phyloP scores from a whole-genome alignment of 805 yeast genomes.

The Kodamaea sagamina region DNA sequence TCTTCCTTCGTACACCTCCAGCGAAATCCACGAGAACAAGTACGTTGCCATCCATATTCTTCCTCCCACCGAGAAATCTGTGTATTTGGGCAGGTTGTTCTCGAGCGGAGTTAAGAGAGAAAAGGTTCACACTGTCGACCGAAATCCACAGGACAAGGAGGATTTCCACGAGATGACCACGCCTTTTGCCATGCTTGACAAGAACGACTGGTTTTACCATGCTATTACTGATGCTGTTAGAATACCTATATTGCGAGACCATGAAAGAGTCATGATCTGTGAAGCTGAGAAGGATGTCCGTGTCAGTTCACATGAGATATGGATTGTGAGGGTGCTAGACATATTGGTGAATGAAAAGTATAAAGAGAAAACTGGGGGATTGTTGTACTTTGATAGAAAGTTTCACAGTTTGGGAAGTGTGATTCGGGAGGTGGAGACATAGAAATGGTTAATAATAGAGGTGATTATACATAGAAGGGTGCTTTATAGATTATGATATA shows the following conservation, averaged over 20 bases:
- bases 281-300: constrained; percentile 50
- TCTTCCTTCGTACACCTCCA: constrained; percentile 80
- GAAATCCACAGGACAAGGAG: constrained; percentile 34
- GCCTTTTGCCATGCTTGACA: constrained; percentile 51
- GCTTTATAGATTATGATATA: background rate
- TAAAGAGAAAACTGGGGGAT: constrained; percentile 52
- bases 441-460: no score
- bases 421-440: background rate
- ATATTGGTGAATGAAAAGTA: constrained; percentile 36
- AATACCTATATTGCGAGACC: constrained; percentile 58
- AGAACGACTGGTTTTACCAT: constrained; percentile 35
- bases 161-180: constrained; percentile 47
- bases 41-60: constrained; percentile 75
- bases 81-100: constrained; percentile 64
- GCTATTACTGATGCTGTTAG: constrained; percentile 21
- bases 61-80: constrained; percentile 58
- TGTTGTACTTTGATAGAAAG: constrained; percentile 61
- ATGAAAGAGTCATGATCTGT: constrained; percentile 66
- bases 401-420: constrained; percentile 50
- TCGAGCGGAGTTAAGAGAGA: constrained; percentile 57
- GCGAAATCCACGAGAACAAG: constrained; percentile 54
- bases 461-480: background rate
- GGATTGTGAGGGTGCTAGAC: constrained; percentile 79
- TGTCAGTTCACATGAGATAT: constrained; percentile 85
- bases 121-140: constrained; percentile 24